A percentile compares a stretch with the other conserved stretches of the same genome.
Conservation (phyloP, 2,329 filamentous ascomycete genomes). For the Botryotinia calthae region DNA sequence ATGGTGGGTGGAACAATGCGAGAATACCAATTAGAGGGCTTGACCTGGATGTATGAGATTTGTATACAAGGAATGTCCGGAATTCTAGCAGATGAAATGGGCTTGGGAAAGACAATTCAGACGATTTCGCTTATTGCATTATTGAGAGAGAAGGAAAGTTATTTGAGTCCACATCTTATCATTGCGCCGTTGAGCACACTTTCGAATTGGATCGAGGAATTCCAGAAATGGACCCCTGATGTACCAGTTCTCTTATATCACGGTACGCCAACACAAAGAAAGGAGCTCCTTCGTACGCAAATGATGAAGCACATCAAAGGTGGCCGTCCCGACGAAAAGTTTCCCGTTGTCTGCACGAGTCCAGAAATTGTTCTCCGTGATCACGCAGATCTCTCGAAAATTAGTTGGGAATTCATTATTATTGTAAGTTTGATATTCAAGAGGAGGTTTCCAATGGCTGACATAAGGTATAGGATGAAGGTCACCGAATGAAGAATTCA, state of each 20-base stretch:
- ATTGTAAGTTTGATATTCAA: slow-evolving; percentile 56
- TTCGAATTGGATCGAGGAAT: slow-evolving; percentile 95
- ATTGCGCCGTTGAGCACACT: slow-evolving; percentile 88
- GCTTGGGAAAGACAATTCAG: slow-evolving; percentile 56
- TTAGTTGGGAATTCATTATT: slow-evolving; percentile 97
- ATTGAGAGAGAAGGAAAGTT: slow-evolving; percentile 79
- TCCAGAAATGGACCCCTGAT: slow-evolving; percentile 81
- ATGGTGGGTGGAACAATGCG: slow-evolving; percentile 88
- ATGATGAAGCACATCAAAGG: slow-evolving; percentile 68
- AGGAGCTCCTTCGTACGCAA: slow-evolving; percentile 67
- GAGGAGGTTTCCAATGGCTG: not conserved
- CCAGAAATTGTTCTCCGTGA: slow-evolving; percentile 97
- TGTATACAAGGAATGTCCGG: slow-evolving; percentile 63
- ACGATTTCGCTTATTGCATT: slow-evolving; percentile 62
- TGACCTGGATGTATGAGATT: slow-evolving; percentile 81
- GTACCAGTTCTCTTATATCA: slow-evolving; percentile 92
- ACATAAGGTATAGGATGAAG: slow-evolving; percentile 67
- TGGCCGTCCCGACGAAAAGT: slow-evolving; percentile 59
- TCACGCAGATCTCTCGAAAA: slow-evolving; percentile 73
- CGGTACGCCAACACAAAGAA: slow-evolving; percentile 75
- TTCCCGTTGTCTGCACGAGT: slow-evolving; percentile 89
- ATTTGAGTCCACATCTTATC: slow-evolving; percentile 83
- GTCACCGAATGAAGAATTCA: slow-evolving; percentile 95
- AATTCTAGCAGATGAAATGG: slow-evolving; percentile 61
- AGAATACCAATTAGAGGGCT: slow-evolving; percentile 87